Conservation (phyloP, 2,329 filamentous ascomycete genomes). For the Colletotrichum sp. region DNA sequence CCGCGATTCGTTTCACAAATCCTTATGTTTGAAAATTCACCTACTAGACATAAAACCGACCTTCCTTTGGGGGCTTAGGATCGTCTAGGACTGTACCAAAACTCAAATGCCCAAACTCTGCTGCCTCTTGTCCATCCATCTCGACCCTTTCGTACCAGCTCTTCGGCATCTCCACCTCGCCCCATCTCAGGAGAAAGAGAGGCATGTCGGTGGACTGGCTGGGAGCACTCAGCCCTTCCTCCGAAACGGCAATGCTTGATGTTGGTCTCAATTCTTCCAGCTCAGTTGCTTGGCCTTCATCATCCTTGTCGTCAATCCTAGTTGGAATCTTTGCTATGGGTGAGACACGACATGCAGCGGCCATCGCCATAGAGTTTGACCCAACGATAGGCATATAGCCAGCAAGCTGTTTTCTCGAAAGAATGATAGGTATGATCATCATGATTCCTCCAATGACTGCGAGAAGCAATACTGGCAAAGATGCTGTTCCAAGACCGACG, state of each 20-base stretch:
- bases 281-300: not conserved
- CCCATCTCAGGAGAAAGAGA: not conserved
- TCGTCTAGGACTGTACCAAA: not conserved
- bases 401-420: not conserved
- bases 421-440: not conserved
- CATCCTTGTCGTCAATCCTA: too few species aligned
- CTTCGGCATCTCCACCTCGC: not conserved
- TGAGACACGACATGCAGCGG: not conserved
- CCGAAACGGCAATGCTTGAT: not conserved
- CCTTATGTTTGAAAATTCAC: not conserved
- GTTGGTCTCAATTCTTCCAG: not conserved
- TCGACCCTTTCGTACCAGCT: not conserved
- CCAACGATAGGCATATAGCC: not conserved
- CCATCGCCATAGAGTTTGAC: not conserved
- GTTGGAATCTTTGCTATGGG: not conserved
- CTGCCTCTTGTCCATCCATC: not conserved
- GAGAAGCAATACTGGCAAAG: not conserved
- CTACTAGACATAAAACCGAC: not conserved
- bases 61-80: not conserved
- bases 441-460: not conserved
- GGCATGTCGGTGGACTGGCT: not conserved
- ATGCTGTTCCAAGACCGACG: not conserved
- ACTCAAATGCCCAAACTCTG: not conserved
- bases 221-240: not conserved
- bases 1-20: not conserved